Evolutionary conservation across 495 filamentous ascomycete genomes (phyloP), one percentile per base, ranked within the genome.

Genomic region (Elasticomyces elasticus): DNA sequence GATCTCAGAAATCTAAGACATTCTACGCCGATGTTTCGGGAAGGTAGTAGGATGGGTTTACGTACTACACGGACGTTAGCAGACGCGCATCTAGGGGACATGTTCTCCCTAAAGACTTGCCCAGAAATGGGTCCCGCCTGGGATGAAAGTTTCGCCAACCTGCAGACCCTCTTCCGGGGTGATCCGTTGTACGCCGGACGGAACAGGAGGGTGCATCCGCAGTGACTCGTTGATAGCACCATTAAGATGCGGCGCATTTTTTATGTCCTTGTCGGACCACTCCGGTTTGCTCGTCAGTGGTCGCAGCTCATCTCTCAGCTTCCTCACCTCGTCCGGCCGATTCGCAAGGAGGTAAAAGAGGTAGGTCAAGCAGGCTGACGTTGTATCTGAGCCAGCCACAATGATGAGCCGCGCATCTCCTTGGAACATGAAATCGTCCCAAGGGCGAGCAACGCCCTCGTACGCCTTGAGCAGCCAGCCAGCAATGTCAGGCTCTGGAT

Each of bases 161-260:
- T 52, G 56, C 22, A 79, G 62, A 0, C 77, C 77, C 48, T 74
- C 68, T 1, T 69, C 67, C 0, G 75, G 73, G 0, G 72, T 75
- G 9, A 62, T 48, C 9, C 80, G 69, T 17, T 65, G 65, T 13
- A 73, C 65, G 1, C 64, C 76, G 17, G 67, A 67, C 0, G 74
- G 70, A 0, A 74, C 73, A 3, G 76, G 74, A 1, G 73, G 70
- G 54, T 81, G 71, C 12, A 83, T 61, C 0, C 80, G 68, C 33
- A 84, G 63, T 0, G 79, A 68, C 62, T 85, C 80, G 23, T 74
- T 71, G 58, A 80, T 78, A 24, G 75, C 67, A 12, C 68, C 67
- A 50, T 76, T 73, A n/a, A 81, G 56, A 50, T 74, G 61, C 12
- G 42, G 53, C 13, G 60, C 52, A n/a, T 54, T 20, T 26, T 61